Evolutionary conservation across 169 alveolate genomes (phyloP), one percentile per base, ranked within the genome.

Genomic region (Eimeria necatrix): DNA sequence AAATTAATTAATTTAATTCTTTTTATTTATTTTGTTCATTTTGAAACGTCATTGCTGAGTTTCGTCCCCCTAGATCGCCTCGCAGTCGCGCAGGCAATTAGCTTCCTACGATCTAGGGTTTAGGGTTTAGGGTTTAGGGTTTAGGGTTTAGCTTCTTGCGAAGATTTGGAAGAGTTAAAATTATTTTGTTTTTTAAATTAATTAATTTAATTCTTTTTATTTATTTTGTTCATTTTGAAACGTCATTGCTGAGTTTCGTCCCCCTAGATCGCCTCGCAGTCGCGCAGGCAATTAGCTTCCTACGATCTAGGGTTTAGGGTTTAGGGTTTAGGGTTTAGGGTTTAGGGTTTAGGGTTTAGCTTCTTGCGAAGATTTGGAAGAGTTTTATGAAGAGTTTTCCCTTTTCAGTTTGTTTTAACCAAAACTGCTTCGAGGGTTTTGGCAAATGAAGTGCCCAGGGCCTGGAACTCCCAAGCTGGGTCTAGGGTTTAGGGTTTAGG

Each of bases 321-420:
- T 12, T 3, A n/a, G 78, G 78, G 8, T 68, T 22, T 68, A 68
- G 78, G 78, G 78, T 68, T 68, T 68, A n/a, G 49, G 78, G 78
- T 68, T 68, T 0, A 68, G 78, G 78, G 24, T 61, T 20, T 20
- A 5, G n/a, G 6, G n/a, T 61, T 20, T 7, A 3, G 9, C n/a
- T 68, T 48, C 48, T 68, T 8, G 20, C 48, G 5, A 4, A 24
- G 6, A 16, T 8, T n/a, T 22, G n/a, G 78, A 8, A 0, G 48
- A 8, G n/a, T n/a, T 61, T 16, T 0, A 7, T 61, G 73, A 20
- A 2, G 24, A 61, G n/a, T 5, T n/a, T 16, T 68, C 48, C 26
- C 12, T n/a, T 4, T 9, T n/a, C 51, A 48, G 48, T 68, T 68
- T 8, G 78, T 68, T n/a, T 68, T n/a, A n/a, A n/a, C n/a, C n/a